Evolutionary conservation across 345 rosid species (phyloP).

Genomic region (Salix koriyanagi): DNA sequence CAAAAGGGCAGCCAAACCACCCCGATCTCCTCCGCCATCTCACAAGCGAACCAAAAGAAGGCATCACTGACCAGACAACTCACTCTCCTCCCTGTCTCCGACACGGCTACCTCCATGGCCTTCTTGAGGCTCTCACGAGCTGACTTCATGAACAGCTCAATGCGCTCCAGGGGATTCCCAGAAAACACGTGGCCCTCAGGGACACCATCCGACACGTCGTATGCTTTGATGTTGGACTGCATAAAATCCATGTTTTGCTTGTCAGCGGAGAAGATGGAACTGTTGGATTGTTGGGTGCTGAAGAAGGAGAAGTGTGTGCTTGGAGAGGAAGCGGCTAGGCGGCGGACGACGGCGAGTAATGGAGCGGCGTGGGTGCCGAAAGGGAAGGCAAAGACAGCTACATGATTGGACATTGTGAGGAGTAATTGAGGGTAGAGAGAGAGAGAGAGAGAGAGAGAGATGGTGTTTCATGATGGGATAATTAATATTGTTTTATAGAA

Average conservation of each 20-base stretch:
- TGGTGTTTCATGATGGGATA: background rate
- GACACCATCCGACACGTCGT: constrained; percentile 28
- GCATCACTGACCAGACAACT: constrained; percentile 41
- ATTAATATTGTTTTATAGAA: no score
- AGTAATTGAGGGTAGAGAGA: background rate
- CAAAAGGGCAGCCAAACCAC: constrained; percentile 24
- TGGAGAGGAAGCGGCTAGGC: constrained; percentile 30
- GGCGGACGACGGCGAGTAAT: constrained; percentile 30
- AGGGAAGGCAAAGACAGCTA: constrained; percentile 45
- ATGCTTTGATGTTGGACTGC: constrained; percentile 15
- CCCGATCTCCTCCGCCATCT: constrained; percentile 21
- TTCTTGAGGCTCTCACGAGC: constrained; percentile 28
- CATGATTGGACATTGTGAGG: constrained; percentile 11
- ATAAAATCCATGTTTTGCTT: background rate
- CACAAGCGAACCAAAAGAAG: constrained; percentile 21
- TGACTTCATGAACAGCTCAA: constrained; percentile 35
- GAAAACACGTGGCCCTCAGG: constrained; percentile 22
- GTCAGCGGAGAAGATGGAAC: constrained; percentile 7
- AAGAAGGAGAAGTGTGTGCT: constrained; percentile 40
- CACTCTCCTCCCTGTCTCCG: constrained; percentile 27
- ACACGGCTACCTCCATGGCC: constrained; percentile 31
- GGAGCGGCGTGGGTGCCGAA: constrained; percentile 36
- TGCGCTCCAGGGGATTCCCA: constrained; percentile 33
- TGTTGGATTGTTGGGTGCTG: constrained; percentile 11
- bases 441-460: background rate